phyloP scores from a whole-genome alignment of 2,329 filamentous ascomycete species.

The Phyllachora maydis region DNA sequence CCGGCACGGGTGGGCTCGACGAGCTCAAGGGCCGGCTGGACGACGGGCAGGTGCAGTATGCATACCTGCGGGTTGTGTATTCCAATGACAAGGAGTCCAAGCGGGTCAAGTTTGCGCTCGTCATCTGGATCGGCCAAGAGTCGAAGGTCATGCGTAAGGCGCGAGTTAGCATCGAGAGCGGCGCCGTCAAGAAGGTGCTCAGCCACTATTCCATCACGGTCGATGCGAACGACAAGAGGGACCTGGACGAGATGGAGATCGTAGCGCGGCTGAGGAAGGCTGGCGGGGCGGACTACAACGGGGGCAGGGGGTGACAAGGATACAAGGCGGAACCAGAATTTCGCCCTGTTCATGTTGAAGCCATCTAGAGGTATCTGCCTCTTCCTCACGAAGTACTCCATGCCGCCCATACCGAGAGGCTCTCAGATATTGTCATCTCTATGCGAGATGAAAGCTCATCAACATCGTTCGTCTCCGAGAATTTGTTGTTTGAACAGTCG shows the following conservation, averaged over 20 bases:
- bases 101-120: conserved; percentile 45
- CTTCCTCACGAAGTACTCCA: neutral
- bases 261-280: conserved; percentile 40
- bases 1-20: conserved; percentile 36
- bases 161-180: conserved; percentile 45
- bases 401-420: neutral
- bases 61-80: conserved; percentile 44
- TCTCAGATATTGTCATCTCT: neutral
- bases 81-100: conserved; percentile 51
- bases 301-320: conserved; percentile 27
- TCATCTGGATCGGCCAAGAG: conserved; percentile 46
- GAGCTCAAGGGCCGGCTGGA: conserved; percentile 37
- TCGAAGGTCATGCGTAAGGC: conserved; percentile 52
- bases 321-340: too few species aligned
- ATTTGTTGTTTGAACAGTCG: neutral
- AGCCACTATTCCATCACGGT: conserved; percentile 45
- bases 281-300: conserved; percentile 53
- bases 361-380: too few species aligned
- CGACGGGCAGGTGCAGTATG: conserved; percentile 41
- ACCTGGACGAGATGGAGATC: conserved; percentile 40
- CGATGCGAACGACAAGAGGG: conserved; percentile 35
- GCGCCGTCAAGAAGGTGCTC: conserved; percentile 41
- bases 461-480: neutral
- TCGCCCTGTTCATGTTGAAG: too few species aligned
- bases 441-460: neutral